Evolutionary conservation across 2,329 filamentous ascomycete genomes (phyloP), one percentile per base, ranked within the genome.

Genomic region (Fusarium clavum): DNA sequence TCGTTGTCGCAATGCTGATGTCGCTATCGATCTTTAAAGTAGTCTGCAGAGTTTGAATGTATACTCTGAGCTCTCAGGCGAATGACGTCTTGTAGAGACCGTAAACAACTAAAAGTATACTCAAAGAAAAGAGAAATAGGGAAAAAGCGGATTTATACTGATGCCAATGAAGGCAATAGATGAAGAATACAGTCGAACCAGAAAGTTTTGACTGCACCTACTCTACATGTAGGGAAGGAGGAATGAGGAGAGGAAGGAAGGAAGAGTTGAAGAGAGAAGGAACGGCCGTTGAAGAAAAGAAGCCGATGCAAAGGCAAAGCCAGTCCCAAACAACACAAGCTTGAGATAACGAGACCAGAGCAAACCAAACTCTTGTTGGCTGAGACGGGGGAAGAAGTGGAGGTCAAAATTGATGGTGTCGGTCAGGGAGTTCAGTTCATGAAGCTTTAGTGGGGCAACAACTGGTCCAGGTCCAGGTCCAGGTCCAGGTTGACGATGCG

Each of bases 261-360:
- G 43, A 67, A 64, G 80, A 62, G 69, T 58, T 43, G 44, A 65
- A 55, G 67, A 52, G 38, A 43, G 70, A 56, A 44, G 38, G 53
- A 51, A 59, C 52, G 55, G 55, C 59, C 55, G 68, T 65, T 67
- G 54, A 62, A 61, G 63, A 66, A 51, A 27, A 30, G 56, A 27
- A 49, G 59, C n/a, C 30, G 47, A 53, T 52, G 22, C 22, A 57
- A 41, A 24, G 29, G 22, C 22, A 57, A 41, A 24, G 29, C 25
- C 45, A 48, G 43, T 34, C 55, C 60, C 29, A 59, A 63, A 51
- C 52, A 64, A 64, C 10, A 32, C 65, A 61, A 62, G 61, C 40
- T 20, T 38, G 46, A 58, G 60, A 70, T 59, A 43, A 32, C 41
- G 30, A 47, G 61, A 57, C 58, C 41, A 41, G 27, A 60, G 54